Conservation (phyloP, 192 early-diverging fungal genomes). For the Radiomyces spectabilis region DNA sequence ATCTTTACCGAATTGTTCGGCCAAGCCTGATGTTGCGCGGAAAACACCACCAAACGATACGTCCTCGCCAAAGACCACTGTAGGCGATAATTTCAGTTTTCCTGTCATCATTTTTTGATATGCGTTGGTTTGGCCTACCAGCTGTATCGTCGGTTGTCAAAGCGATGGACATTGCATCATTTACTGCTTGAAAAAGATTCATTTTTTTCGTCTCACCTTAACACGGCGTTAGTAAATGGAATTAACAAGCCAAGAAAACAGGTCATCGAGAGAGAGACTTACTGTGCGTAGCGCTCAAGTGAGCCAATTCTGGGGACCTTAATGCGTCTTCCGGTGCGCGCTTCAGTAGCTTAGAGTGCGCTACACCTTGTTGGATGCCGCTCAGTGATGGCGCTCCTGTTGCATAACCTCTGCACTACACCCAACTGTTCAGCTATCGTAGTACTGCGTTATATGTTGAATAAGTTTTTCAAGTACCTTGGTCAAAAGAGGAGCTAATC, state of each 20-base stretch:
- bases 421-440: too few relatives aligned
- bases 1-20: conserved; percentile 83
- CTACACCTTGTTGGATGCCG: conserved; percentile 77
- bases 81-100: background rate
- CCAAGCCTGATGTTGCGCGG: conserved; percentile 85
- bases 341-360: conserved; percentile 72
- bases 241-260: too few relatives aligned
- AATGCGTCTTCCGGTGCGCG: conserved; percentile 64
- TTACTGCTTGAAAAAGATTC: conserved; percentile 92
- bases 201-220: conserved; percentile 75
- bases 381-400: conserved; percentile 57
- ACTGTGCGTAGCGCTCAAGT: conserved; percentile 50
- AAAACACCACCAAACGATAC: conserved; percentile 98
- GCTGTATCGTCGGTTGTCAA: conserved; percentile 83
- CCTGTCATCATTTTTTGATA: background rate
- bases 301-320: conserved; percentile 58
- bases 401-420: conserved; percentile 5
- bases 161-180: conserved; percentile 88
- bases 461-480: too few relatives aligned
- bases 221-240: background rate
- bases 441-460: too few relatives aligned
- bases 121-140: conserved; percentile 27
- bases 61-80: conserved; percentile 95
- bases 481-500: too few relatives aligned
- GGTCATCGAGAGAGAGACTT: too few relatives aligned